Conservation (phyloP, 768 basidiomycete genomes). For the Coprinopsis strossmayeri region DNA sequence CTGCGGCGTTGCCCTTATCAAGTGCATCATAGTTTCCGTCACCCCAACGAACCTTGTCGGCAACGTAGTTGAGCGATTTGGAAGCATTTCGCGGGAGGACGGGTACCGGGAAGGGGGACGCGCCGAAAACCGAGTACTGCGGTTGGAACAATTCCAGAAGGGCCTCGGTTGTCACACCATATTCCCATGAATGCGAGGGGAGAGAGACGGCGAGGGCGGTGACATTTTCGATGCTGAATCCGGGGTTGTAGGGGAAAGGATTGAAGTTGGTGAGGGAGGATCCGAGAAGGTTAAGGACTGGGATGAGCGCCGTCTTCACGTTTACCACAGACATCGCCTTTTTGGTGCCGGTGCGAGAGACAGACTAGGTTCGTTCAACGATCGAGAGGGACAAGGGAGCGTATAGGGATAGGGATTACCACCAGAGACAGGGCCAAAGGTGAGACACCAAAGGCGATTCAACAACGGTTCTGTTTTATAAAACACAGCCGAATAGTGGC, state of each 20-base stretch:
- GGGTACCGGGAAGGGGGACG: slow-evolving; percentile 21
- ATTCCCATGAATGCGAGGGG: slow-evolving; percentile 44
- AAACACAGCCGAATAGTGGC: too few relatives aligned
- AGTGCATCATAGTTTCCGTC: slow-evolving; percentile 24
- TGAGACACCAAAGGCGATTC: too few relatives aligned
- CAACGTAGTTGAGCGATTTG: slow-evolving; percentile 30
- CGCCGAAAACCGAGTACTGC: slow-evolving; percentile 31
- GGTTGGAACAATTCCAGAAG: slow-evolving; percentile 38
- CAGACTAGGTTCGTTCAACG: too few relatives aligned
- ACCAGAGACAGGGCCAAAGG: too few relatives aligned
- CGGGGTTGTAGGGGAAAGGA: slow-evolving; percentile 28
- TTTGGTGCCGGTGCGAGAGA: too few relatives aligned
- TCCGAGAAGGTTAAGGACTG: not conserved
- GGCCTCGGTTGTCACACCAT: slow-evolving; percentile 34
- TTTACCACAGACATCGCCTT: not conserved
- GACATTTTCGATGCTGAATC: slow-evolving; percentile 30
- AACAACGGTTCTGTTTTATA: too few relatives aligned
- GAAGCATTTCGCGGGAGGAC: slow-evolving; percentile 17
- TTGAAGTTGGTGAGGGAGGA: slow-evolving; percentile 7
- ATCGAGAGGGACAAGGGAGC: too few relatives aligned
- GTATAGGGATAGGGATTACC: too few relatives aligned
- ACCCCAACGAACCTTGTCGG: slow-evolving; percentile 29
- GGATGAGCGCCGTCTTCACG: not conserved
- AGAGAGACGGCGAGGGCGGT: slow-evolving; percentile 24
- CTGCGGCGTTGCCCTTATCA: slow-evolving; percentile 32